phyloP scores from a whole-genome alignment of 306 rosid genomes.

The Quercus agrifolia region DNA sequence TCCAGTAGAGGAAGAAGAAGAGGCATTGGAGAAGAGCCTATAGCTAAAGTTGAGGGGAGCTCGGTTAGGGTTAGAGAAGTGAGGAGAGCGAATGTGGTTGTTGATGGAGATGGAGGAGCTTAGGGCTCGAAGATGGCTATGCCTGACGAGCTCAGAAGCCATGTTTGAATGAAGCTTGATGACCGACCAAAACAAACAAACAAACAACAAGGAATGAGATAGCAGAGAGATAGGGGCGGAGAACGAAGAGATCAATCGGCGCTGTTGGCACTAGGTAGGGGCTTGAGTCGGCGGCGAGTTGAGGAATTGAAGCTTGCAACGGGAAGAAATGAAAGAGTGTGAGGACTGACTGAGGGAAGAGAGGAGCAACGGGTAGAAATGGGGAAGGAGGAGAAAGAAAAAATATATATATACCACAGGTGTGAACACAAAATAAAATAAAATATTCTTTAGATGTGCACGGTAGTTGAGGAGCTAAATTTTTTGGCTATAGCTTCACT shows the following conservation, averaged over 20 bases:
- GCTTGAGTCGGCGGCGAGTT: too few relatives aligned
- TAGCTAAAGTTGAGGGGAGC: neutral
- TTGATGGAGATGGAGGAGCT: neutral
- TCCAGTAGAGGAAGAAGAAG: neutral
- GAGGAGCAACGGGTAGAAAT: too few relatives aligned
- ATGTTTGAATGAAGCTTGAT: neutral
- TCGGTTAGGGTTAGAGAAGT: neutral
- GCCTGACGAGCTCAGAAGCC: constrained; percentile 38
- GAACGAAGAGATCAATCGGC: neutral
- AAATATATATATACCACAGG: too few relatives aligned
- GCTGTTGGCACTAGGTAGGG: too few relatives aligned
- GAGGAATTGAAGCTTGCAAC: too few relatives aligned
- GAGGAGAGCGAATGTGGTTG: neutral
- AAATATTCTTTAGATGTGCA: too few relatives aligned
- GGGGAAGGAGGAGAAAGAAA: too few relatives aligned
- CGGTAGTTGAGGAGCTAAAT: too few relatives aligned
- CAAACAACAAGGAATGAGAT: neutral
- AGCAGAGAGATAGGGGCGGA: neutral
- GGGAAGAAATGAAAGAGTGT: too few relatives aligned
- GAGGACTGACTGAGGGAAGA: too few relatives aligned
- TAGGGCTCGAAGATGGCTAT: constrained; percentile 33
- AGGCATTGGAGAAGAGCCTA: constrained; percentile 44
- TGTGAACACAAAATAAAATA: too few relatives aligned
- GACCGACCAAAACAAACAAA: neutral
- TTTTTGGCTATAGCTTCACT: too few relatives aligned